Conservation (phyloP, 1,284 basidiomycete species). For the Boletellus dicymbophilus region DNA sequence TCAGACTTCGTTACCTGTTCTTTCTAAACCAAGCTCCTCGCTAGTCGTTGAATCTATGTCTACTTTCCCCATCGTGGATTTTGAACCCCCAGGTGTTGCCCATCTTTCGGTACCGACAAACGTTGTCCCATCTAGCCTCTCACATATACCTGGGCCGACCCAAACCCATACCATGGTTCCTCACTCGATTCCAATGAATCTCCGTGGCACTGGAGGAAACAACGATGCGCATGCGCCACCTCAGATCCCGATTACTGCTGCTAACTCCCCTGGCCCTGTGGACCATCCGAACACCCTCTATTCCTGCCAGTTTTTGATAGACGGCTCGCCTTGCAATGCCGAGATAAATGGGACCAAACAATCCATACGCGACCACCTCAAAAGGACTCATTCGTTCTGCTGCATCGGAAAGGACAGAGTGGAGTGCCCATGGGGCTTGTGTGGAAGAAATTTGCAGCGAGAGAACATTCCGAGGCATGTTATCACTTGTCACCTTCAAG, state of each 20-base stretch:
- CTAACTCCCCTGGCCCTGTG: background rate
- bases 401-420: conserved; percentile 4
- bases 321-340: conserved; percentile 4
- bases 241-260: background rate
- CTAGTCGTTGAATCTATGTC: no score
- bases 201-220: background rate
- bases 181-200: background rate
- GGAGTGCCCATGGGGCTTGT: conserved; percentile 12
- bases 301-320: conserved; percentile 5
- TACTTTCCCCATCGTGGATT: no score
- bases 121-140: background rate
- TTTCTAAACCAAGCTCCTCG: no score
- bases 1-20: no score
- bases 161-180: background rate
- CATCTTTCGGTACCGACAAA: background rate
- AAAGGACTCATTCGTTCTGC: conserved; percentile 4
- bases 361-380: conserved; percentile 20
- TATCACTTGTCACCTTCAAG: conserved; percentile 11
- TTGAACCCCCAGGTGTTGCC: background rate
- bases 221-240: background rate
- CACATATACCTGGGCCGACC: background rate
- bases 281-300: background rate
- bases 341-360: background rate
- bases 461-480: conserved; percentile 27
- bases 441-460: conserved; percentile 4